Evolutionary conservation across 2,329 filamentous ascomycete genomes (phyloP).

Genomic region (Chaetomium sp.): DNA sequence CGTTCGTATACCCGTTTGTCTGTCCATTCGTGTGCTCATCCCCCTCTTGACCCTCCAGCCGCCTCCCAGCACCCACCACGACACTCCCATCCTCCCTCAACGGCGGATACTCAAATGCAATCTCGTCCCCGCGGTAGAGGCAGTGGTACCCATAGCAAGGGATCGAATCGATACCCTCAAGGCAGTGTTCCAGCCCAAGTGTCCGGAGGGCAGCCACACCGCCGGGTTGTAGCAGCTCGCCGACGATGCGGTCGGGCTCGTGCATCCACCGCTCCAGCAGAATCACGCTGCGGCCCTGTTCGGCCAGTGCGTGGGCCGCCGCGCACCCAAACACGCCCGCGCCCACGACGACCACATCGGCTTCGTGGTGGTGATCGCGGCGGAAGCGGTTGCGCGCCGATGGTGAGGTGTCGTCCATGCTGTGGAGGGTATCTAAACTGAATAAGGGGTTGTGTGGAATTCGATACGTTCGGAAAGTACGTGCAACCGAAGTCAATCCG

Average conservation of each 20-base stretch:
- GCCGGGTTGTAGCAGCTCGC: conserved; percentile 89
- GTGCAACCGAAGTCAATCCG: neutral
- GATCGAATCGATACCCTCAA: conserved; percentile 84
- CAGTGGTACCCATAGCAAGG: conserved; percentile 82
- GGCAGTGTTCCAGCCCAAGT: conserved; percentile 71
- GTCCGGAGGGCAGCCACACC: conserved; percentile 74
- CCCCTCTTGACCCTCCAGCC: conserved; percentile 9
- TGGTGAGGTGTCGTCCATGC: conserved; percentile 30
- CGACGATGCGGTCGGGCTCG: conserved; percentile 92
- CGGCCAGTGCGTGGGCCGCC: conserved; percentile 73
- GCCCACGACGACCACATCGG: conserved; percentile 86
- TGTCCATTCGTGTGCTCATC: conserved; percentile 12
- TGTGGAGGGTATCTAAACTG: neutral
- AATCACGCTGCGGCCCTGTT: conserved; percentile 85
- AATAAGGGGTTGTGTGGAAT: conserved; percentile 1
- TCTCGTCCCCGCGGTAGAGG: conserved; percentile 67
- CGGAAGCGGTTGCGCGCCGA: conserved; percentile 38
- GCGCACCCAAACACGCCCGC: conserved; percentile 88
- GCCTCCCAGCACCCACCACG: conserved; percentile 2
- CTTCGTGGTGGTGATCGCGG: conserved; percentile 52
- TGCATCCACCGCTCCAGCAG: conserved; percentile 83
- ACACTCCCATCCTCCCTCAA: conserved; percentile 44
- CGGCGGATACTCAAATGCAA: conserved; percentile 72
- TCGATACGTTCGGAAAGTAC: neutral
- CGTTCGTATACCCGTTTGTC: conserved; percentile 5